phyloP scores from a whole-genome alignment of 371 early-diverging fungal species.

The Funneliformis caledonium region DNA sequence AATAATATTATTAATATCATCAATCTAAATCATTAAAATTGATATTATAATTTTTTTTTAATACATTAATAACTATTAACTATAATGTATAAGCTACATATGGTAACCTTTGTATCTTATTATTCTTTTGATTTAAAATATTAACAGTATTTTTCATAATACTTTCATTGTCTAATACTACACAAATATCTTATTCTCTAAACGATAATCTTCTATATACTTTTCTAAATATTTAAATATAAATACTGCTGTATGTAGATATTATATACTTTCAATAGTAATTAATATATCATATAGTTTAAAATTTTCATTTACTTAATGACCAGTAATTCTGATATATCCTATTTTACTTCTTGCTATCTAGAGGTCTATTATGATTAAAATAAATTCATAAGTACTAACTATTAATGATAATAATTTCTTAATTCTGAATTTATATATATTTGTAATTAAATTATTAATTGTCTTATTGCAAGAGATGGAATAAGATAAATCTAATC shows the following conservation, averaged over 20 bases:
- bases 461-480: background rate
- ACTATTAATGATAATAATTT: background rate
- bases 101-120: background rate
- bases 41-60: background rate
- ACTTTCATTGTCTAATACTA: background rate
- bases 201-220: background rate
- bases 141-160: background rate
- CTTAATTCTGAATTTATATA: background rate
- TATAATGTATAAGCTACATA: background rate
- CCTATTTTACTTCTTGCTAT: conserved; percentile 19
- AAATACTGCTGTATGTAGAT: too few species aligned
- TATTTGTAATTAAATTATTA: background rate
- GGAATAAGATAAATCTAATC: background rate
- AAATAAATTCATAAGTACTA: background rate
- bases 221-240: background rate
- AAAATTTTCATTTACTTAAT: background rate
- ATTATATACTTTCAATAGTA: too few species aligned
- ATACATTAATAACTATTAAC: background rate
- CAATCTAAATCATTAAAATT: too few species aligned
- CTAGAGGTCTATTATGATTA: background rate
- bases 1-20: too few species aligned
- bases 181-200: conserved; percentile 6
- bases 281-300: background rate
- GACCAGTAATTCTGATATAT: background rate
- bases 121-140: background rate